Evolutionary conservation across 2,329 filamentous ascomycete genomes (phyloP).

Genomic region (Colletotrichum horii): DNA sequence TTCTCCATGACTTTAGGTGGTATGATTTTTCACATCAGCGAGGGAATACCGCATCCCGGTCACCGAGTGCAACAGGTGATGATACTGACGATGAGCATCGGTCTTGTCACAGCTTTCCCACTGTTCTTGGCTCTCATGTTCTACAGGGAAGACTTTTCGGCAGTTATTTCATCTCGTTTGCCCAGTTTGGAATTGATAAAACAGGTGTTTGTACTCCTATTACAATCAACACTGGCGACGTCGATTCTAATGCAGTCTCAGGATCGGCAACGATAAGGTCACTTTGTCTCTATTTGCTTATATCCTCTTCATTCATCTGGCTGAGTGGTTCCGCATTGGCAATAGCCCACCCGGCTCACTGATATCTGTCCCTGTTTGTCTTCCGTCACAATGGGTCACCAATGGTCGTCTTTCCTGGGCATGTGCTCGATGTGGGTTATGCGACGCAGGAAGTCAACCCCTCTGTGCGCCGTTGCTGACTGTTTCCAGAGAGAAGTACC

Average conservation of each 20-base stretch:
- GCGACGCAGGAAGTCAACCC: background rate
- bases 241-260: background rate
- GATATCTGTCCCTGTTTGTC: constrained; percentile 19
- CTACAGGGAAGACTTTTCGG: constrained; percentile 24
- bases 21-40: constrained; percentile 14
- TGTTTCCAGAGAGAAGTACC: constrained; percentile 24
- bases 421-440: constrained; percentile 32
- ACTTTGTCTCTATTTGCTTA: background rate
- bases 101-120: background rate
- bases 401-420: constrained; percentile 36
- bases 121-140: background rate
- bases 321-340: background rate
- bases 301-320: background rate
- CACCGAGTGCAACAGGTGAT: constrained; percentile 18
- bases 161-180: constrained; percentile 27
- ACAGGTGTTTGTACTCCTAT: background rate
- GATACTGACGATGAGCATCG: background rate
- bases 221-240: constrained; percentile 17
- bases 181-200: background rate
- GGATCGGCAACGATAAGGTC: background rate
- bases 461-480: background rate
- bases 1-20: background rate
- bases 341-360: background rate
- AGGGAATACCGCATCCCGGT: constrained; percentile 21
- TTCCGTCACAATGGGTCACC: constrained; percentile 35